phyloP scores from a whole-genome alignment of 495 filamentous ascomycete species.

The Neurospora sp. region DNA sequence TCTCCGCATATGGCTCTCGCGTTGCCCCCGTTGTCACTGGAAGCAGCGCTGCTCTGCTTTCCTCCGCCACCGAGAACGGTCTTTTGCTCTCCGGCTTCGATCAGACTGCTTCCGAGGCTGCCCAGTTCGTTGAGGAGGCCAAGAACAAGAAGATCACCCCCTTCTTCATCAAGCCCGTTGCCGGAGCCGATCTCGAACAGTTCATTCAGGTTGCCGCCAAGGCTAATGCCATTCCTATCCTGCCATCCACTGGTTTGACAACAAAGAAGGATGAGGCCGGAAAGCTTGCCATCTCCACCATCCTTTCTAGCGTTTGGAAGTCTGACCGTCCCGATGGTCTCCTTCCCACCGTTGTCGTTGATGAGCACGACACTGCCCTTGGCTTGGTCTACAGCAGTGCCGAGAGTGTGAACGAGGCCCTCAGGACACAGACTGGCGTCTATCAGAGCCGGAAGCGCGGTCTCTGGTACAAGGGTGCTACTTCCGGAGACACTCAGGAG shows the following conservation, averaged over 20 bases:
- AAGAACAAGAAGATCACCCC: conserved; percentile 33
- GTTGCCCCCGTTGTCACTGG: conserved; percentile 32
- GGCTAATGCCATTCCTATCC: conserved; percentile 59
- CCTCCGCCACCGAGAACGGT: conserved; percentile 27
- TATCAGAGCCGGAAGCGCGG: conserved; percentile 93
- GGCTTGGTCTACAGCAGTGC: conserved; percentile 89
- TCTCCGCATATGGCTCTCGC: conserved; percentile 32
- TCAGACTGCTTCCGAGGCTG: conserved; percentile 24
- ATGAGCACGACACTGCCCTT: conserved; percentile 75
- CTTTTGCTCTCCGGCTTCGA: conserved; percentile 38
- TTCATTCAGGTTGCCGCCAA: conserved; percentile 44
- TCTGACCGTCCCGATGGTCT: conserved; percentile 81
- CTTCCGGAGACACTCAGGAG: conserved; percentile 86
- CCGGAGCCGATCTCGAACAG: conserved; percentile 35
- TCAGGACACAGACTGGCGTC: conserved; percentile 81
- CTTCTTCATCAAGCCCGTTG: conserved; percentile 36
- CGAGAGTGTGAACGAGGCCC: conserved; percentile 77
- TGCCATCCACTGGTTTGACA: conserved; percentile 62
- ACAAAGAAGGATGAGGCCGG: conserved; percentile 46
- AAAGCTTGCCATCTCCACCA: conserved; percentile 53
- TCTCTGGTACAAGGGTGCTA: conserved; percentile 93
- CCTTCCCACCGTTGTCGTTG: conserved; percentile 76
- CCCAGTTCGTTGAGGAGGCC: conserved; percentile 33
- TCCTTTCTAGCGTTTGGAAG: conserved; percentile 58
- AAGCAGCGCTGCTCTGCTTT: conserved; percentile 13